Evolutionary conservation across 768 basidiomycete species (phyloP).

Genomic region (Termitomyces sp.): DNA sequence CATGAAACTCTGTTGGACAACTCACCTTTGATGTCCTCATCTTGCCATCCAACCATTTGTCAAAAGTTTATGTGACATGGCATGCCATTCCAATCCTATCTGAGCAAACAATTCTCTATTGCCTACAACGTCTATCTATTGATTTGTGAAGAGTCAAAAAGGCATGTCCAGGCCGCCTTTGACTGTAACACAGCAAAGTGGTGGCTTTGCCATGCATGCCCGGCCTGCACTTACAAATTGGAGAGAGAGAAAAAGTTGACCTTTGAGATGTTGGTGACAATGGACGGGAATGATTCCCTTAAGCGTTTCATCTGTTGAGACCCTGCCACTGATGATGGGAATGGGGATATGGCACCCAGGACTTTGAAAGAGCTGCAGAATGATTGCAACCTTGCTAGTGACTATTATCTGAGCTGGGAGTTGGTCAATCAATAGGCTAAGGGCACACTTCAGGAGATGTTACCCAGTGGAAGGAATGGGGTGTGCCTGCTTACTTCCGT

Average conservation of each 20-base stretch:
- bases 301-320: too few species aligned
- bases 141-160: constrained; percentile 2
- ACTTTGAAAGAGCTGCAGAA: too few species aligned
- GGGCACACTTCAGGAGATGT: constrained; percentile 11
- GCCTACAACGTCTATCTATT: constrained; percentile 20
- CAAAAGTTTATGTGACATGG: background rate
- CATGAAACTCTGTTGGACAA: background rate
- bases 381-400: too few species aligned
- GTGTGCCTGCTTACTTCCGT: too few species aligned
- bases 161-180: constrained; percentile 17
- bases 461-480: too few species aligned
- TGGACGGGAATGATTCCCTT: too few species aligned
- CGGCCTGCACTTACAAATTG: constrained; percentile 21
- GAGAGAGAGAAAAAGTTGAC: constrained; percentile 17
- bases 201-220: constrained; percentile 23
- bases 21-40: background rate
- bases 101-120: constrained; percentile 10
- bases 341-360: too few species aligned
- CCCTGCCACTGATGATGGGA: too few species aligned
- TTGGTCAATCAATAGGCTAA: constrained; percentile 20
- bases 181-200: constrained; percentile 20
- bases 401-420: too few species aligned
- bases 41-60: background rate
- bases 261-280: too few species aligned
- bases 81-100: constrained; percentile 7